Evolutionary conservation across 805 yeast genomes (phyloP), one percentile per base, ranked within the genome.

Genomic region (Lipomyces spencermartinsiae): DNA sequence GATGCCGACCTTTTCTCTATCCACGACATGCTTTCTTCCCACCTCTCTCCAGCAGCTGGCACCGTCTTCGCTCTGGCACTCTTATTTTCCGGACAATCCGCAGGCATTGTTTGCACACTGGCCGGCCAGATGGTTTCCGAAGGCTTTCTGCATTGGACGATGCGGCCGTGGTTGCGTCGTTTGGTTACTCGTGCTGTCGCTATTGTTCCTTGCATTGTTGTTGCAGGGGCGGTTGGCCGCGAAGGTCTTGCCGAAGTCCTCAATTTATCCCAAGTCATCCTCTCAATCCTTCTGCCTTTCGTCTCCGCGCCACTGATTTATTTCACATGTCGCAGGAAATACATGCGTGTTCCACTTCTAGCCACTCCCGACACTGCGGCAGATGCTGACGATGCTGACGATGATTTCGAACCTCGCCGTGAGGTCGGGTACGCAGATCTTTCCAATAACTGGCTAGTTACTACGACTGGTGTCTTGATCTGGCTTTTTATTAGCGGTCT

Each of bases 101-200:
- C 97, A 0, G 97, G 97, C 60, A 87, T 93, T 56, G 93, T 93
- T 1, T 93, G 97, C 77, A 93, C 98, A 0, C 89, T 93, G 80
- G 92, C 74, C 0, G 97, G 97, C 97, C 72, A 93, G 78, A 88
- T 93, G 73, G 97, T 93, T 1, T 86, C 92, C 73, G 98, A 93
- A 77, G 98, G 98, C 0, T 94, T 91, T 75, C 81, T 93, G 53
- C 85, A 88, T 63, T 93, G 97, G 97, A 86, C 85, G 1, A 72
- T 91, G 55, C 84, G 83, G 69, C 97, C 97, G 2, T 89, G 97
- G 91, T 74, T 89, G 61, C 84, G 97, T 76, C 83, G 97, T 71
- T 76, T 93, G 9, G 82, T 88, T 10, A 93, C 97, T 0, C 84
- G 98, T 75, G 79, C 85, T 6, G 88, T 93, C 56, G 87, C 97